Base-by-base conservation (phyloP, 1,139 yeast species). In the Pichia sp. region DNA sequence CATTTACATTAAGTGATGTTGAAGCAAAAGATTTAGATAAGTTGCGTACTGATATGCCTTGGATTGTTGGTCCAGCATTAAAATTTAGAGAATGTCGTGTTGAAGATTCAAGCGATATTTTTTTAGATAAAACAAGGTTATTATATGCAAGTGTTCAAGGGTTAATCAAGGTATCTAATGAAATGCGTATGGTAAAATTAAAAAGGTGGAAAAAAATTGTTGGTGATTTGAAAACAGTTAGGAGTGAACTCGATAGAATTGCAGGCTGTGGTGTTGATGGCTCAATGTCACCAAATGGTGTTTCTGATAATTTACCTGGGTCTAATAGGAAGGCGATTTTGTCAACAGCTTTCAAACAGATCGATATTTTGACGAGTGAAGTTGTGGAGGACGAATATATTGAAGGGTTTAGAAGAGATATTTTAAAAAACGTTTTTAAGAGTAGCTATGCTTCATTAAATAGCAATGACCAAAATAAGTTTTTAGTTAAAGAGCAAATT, bases 171-270 rank as follows among this genome's bases (percentile, higher is more conserved):
- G 73, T 73, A 45, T 72, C 80, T n/a, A 64, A 67, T 14, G 66
- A 63, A 31, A 62, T 81, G 9, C 54, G 77, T 11, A 67, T 65
- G 14, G 71, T 67, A 19, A 70, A 70, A 51, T 67, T 83, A 7
- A 64, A 68, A n/a, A 63, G 61, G 28, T 84, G 90, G 90, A 76
- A 79, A 70, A 74, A 69, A 46, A 54, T 74, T 5, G 59, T 55
- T 18, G 58, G 59, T 11, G 60, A 60, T 22, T 39, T 65, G 18
- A 54, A 54, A 38, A 48, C 43, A 5, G 48, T 63, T 6, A 56
- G 61, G 27, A 54, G 52, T 39, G 69, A 66, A 46, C 50, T 67
- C 13, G 31, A 51, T 16, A 52, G 55, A 36, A 31, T 54, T 44
- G 53, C 49, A 5, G 53, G 53, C 5, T 34, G 50, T 48, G 50